Base-by-base conservation (phyloP, 2,329 filamentous ascomycete genomes). In the Colletotrichum salicis region DNA sequence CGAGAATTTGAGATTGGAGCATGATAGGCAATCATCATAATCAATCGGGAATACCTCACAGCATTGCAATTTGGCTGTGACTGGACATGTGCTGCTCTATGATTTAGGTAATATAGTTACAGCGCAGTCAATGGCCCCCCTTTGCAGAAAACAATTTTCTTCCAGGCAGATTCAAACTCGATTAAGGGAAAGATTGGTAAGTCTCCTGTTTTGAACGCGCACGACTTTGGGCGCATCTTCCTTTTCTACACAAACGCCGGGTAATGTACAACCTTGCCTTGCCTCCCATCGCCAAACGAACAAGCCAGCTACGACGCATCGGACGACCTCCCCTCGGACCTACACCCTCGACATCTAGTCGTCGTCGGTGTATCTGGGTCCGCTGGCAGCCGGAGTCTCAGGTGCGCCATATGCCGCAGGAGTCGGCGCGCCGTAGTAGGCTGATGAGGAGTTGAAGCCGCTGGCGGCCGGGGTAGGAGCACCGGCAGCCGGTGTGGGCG, bases 391-490 rank as follows among this genome's bases (percentile, higher is more conserved):
- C 33, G 91, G 89, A 22, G 89, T 91, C 79, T 90, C 90, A 1
- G 89, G 85, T 33, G 86, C 85, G 13, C 85, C 84, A 67, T 87
- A 88, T 5, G 91, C 91, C 2, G 89, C 90, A 70, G 90, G 90
- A n/a, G 90, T 92, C 1, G 90, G 89, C 27, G 90, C 91, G 35
- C 87, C 84, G 71, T 89, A 90, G 72, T 88, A 88, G 19, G 81
- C 84, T 63, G 78, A 77, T 15, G 83, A 83, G 76, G 84, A 75
- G 78, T 85, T 59, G 67, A 80, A 78, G n/a, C 89, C 89, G 61
- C 87, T 89, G 1, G 90, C 91, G 31, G 89, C 91, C 0, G 93
- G 93, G 0, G 93, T 95, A 0, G 92, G 92, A 19, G 92, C 93
- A 68, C 84, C 88, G 58, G 82, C 88, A 5, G 86, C 90, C 1